A percentile compares a stretch with the other conserved stretches of the same genome.
These are phyloP conservation scores for Noccaea caerulescens DNA, from an alignment of 345 rosid species.

Conservation along the genomic window DNA sequence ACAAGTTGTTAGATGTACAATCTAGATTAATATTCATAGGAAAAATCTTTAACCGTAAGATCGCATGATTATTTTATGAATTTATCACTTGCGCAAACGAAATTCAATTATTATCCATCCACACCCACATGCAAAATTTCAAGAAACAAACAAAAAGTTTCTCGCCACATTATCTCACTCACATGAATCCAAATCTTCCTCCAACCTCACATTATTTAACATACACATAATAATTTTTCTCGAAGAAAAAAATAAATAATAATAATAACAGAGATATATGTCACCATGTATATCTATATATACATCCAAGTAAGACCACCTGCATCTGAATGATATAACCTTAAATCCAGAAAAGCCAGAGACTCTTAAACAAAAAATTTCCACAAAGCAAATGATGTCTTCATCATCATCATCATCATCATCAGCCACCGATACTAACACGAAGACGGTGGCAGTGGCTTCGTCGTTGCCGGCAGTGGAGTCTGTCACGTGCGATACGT, in stretches of 20 bases:
- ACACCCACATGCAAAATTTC: slow-evolving; percentile 43
- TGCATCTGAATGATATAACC: slow-evolving; percentile 35
- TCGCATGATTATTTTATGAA: not conserved
- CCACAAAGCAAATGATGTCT: slow-evolving; percentile 27
- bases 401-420: slow-evolving; percentile 27
- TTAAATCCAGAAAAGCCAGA: slow-evolving; percentile 34
- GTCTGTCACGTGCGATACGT: slow-evolving; percentile 66
- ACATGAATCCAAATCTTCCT: slow-evolving; percentile 43
- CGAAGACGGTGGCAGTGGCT: not conserved
- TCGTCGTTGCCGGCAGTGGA: slow-evolving; percentile 39
- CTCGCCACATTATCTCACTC: slow-evolving; percentile 43
- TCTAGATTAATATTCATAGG: not conserved
- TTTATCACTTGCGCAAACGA: slow-evolving; percentile 4
- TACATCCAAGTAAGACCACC: slow-evolving; percentile 35
- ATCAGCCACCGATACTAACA: slow-evolving; percentile 29
- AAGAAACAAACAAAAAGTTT: slow-evolving; percentile 43
- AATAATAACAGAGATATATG: slow-evolving; percentile 14
- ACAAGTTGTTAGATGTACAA: not conserved
- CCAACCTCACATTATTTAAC: slow-evolving; percentile 45
- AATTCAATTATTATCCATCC: slow-evolving; percentile 36
- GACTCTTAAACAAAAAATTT: not conserved
- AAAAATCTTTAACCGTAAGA: slow-evolving; percentile 13
- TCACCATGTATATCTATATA: slow-evolving; percentile 34
- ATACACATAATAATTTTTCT: slow-evolving; percentile 29
- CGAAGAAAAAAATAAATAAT: not conserved